These are phyloP conservation scores for Parietaria judaica DNA, from an alignment of 306 rosid species.

Conservation along the genomic window DNA sequence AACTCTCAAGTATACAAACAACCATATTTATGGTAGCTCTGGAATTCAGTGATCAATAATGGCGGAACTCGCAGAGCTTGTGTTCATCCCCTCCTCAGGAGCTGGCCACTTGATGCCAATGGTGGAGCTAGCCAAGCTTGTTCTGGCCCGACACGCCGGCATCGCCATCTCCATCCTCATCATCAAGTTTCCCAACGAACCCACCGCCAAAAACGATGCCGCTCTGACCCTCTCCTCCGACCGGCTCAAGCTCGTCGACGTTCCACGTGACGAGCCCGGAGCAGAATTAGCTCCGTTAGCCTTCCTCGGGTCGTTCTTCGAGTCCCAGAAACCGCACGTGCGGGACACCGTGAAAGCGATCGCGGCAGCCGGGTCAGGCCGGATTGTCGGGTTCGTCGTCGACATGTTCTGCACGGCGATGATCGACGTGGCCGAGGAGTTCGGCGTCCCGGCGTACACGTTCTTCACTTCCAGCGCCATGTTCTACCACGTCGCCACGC, in stretches of 20 bases:
- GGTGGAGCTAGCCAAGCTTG: constrained; percentile 37
- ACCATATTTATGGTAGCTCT: no score
- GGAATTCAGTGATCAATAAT: no score
- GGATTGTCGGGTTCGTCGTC: constrained; percentile 29
- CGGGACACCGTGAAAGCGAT: not conserved
- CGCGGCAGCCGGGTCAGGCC: constrained; percentile 10
- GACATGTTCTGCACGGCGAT: constrained; percentile 42
- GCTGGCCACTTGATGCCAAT: constrained; percentile 18
- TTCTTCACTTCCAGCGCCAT: constrained; percentile 36
- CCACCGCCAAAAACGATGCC: constrained; percentile 34
- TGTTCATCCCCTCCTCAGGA: not conserved
- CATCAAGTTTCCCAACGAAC: constrained; percentile 20
- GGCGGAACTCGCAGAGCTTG: not conserved
- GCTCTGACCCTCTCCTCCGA: not conserved
- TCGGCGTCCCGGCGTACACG: constrained; percentile 39
- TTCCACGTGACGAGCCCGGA: constrained; percentile 16
- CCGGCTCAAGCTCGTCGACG: constrained; percentile 26
- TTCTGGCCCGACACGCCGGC: constrained; percentile 17
- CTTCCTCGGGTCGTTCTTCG: constrained; percentile 16
- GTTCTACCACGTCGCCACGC: constrained; percentile 22
- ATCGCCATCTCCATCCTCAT: constrained; percentile 35
- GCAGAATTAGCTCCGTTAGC: constrained; percentile 19
- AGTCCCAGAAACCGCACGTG: constrained; percentile 14
- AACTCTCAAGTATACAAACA: no score
- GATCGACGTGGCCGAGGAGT: constrained; percentile 40